Evolutionary conservation across 1,139 yeast species (phyloP).

Genomic region (Yamadazyma pseudoaaseri): DNA sequence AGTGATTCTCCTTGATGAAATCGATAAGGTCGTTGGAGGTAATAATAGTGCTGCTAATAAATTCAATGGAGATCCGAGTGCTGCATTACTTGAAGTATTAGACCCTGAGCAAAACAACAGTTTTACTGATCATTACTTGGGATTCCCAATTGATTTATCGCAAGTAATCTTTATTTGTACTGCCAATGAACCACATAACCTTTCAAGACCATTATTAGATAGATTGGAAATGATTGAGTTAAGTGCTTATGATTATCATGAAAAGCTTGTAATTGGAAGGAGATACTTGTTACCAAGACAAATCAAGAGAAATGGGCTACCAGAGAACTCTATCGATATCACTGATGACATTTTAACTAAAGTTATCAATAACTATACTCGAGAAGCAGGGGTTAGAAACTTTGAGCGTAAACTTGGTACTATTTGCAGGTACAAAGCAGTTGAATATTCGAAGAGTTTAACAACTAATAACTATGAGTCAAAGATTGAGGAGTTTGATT

Average conservation of each 20-base stretch:
- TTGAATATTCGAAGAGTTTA: conserved; percentile 58
- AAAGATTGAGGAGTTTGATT: conserved; percentile 39
- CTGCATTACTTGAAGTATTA: conserved; percentile 83
- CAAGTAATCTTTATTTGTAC: conserved; percentile 86
- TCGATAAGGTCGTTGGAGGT: conserved; percentile 78
- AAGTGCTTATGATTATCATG: conserved; percentile 79
- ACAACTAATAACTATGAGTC: conserved; percentile 29
- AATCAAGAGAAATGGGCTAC: conserved; percentile 66
- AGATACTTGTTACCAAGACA: conserved; percentile 80
- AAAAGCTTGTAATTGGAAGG: conserved; percentile 72
- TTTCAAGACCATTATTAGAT: conserved; percentile 80
- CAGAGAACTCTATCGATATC: conserved; percentile 33
- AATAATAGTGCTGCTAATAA: conserved; percentile 40
- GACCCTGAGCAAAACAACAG: conserved; percentile 87
- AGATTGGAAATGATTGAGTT: conserved; percentile 83
- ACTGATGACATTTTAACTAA: conserved; percentile 54
- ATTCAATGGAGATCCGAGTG: conserved; percentile 85
- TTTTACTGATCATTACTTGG: conserved; percentile 83
- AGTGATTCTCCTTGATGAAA: conserved; percentile 83
- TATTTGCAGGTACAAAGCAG: conserved; percentile 78
- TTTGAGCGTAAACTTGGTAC: conserved; percentile 72
- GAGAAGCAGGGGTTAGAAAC: conserved; percentile 87
- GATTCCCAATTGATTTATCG: conserved; percentile 84
- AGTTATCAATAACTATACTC: conserved; percentile 68
- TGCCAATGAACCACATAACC: conserved; percentile 76